Base-by-base conservation (phyloP, 2,329 filamentous ascomycete species). In the Chrysoporthe cubensis region DNA sequence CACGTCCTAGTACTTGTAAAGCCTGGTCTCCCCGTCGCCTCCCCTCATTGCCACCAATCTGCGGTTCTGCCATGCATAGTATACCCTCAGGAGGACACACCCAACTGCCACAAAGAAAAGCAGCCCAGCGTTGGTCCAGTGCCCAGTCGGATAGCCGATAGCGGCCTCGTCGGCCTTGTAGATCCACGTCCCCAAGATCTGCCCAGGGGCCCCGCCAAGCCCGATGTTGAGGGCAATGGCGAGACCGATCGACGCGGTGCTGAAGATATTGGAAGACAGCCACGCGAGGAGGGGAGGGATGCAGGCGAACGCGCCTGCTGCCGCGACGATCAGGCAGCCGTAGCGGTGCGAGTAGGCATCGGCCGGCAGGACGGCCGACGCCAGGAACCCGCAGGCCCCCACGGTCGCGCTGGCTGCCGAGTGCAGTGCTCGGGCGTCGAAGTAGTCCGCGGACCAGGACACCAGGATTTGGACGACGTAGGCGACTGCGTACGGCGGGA, bases 181-280 rank as follows among this genome's bases (percentile, higher is more conserved):
- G 70, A 91, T 92, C 89, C 89, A 93, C 0, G 91, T 88, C 0
- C 90, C 90, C 0, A 88, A 85, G 52, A 93, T 92, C 76, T 92
- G 90, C 0, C 90, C 90, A 0, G 90, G 83, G 0, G 89, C 90
- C 0, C 89, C 90, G 61, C 84, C 84, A 42, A 91, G 83, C 1
- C 87, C 88, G 18, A 92, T 86, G 70, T 92, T 92, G 70, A 93
- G 78, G 0, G 90, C 90, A 66, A 92, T 90, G 1, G 90, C 90
- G 13, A 93, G 81, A 0, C 90, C 90, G 0, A 87, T 86, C 0
- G 89, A 84, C 0, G 87, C 86, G 0, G 90, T 91, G 65, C 83
- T 87, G 73, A 86, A 86, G 61, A 91, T 80, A 73, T 93, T 93
- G 52, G 86, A 88, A 9, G 87, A 88, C 5, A 92, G 80, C 90